Percentiles rank a stretch among this genome's conserved stretches.
Conservation (phyloP, 495 filamentous ascomycete species). For the Jackrogersella minutella region DNA sequence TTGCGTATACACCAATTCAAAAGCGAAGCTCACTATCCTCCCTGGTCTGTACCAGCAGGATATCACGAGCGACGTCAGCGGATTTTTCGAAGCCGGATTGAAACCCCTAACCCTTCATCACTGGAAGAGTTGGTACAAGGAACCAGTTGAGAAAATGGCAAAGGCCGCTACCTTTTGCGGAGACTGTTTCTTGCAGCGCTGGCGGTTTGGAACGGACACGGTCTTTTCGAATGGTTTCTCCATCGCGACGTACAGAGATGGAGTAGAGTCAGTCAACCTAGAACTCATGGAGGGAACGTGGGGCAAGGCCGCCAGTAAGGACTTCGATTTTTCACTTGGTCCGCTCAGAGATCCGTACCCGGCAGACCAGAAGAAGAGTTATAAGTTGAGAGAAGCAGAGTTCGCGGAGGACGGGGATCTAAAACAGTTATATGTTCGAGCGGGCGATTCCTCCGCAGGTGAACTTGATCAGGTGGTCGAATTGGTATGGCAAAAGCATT, state of each 20-base stretch:
- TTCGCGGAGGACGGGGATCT: conserved; percentile 33
- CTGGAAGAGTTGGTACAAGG: conserved; percentile 64
- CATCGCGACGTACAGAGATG: conserved; percentile 62
- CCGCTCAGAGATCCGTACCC: conserved; percentile 52
- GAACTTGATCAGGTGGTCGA: conserved; percentile 41
- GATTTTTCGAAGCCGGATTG: conserved; percentile 69
- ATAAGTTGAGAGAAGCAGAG: conserved; percentile 39
- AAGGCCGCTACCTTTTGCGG: conserved; percentile 63
- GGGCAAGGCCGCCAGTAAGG: conserved; percentile 56
- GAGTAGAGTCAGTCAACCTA: conserved; percentile 59
- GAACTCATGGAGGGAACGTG: conserved; percentile 68
- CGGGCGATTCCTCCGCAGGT: conserved; percentile 28
- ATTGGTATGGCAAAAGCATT: conserved; percentile 40
- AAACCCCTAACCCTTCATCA: conserved; percentile 69
- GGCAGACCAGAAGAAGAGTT: conserved; percentile 49
- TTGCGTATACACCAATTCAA: conserved; percentile 66
- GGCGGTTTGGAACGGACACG: conserved; percentile 65
- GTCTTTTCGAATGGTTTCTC: conserved; percentile 71
- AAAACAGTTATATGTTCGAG: conserved; percentile 37
- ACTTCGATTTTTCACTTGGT: conserved; percentile 62
- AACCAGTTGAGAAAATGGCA: conserved; percentile 67
- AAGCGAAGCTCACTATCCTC: conserved; percentile 64
- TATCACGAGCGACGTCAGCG: conserved; percentile 65
- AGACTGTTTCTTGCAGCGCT: conserved; percentile 69
- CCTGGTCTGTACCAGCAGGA: conserved; percentile 71